A percentile compares a stretch with the other conserved stretches of the same genome.
These are phyloP conservation scores for Royoungia palumana DNA, from an alignment of 768 basidiomycete genomes.

Conservation along the genomic window DNA sequence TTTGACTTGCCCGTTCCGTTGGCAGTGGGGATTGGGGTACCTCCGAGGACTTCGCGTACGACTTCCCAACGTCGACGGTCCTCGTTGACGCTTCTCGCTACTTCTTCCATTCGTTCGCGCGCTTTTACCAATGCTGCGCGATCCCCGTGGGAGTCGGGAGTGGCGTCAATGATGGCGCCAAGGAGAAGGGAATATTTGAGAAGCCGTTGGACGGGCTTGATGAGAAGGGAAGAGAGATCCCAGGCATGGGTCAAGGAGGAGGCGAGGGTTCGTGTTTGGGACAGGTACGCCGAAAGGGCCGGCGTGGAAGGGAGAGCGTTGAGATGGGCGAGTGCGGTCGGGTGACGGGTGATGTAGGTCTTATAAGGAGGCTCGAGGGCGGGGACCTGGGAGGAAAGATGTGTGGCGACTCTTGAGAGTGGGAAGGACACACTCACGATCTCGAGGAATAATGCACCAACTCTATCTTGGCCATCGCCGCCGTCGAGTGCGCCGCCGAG, in stretches of 20 bases:
- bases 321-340: slow-evolving; percentile 69
- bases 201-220: slow-evolving; percentile 95
- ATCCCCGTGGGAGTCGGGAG: slow-evolving; percentile 65
- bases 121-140: slow-evolving; percentile 36
- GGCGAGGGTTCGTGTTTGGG: slow-evolving; percentile 62
- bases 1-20: slow-evolving; percentile 39
- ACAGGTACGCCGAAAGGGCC: slow-evolving; percentile 60
- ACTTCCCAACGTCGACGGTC: slow-evolving; percentile 73
- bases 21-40: slow-evolving; percentile 33
- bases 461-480: slow-evolving; percentile 63
- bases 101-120: slow-evolving; percentile 57
- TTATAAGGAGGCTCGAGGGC: slow-evolving; percentile 71
- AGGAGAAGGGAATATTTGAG: slow-evolving; percentile 93
- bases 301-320: slow-evolving; percentile 38
- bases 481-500: slow-evolving; percentile 61
- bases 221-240: slow-evolving; percentile 91
- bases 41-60: slow-evolving; percentile 66
- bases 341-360: slow-evolving; percentile 77
- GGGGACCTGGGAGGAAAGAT: slow-evolving; percentile 48
- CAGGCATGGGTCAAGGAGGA: slow-evolving; percentile 79
- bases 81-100: slow-evolving; percentile 77
- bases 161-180: slow-evolving; percentile 69
- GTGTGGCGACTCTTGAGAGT: neutral
- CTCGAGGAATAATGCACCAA: slow-evolving; percentile 68
- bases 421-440: slow-evolving; percentile 46